Base-by-base conservation (phyloP, 2,329 filamentous ascomycete species). In the Diplodia intermedia region DNA sequence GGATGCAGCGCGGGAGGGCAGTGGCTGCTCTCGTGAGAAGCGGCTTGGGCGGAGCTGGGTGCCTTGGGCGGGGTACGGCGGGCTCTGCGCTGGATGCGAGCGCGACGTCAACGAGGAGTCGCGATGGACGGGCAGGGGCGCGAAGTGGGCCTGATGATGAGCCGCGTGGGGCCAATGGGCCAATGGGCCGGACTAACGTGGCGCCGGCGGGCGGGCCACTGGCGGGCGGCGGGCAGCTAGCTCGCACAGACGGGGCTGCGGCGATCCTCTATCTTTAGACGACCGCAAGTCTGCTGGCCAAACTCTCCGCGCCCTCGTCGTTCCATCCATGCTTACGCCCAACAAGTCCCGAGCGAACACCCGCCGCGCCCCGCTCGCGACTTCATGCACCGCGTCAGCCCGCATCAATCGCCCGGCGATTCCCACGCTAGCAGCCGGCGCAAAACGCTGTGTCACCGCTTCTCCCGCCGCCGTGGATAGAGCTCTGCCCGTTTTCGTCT, bases 1-100 rank as follows among this genome's bases (percentile, higher is more conserved):
- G 29, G 26, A 49, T 33, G 60, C 60, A 38, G 50, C n/a, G 60
- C 57, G 60, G 40, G 40, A 20, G 40, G n/a, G 11, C 8, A 20
- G 60, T 63, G 60, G 60, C 60, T 63, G 60, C 60, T 63, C 60
- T 63, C 60, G 60, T 63, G 60, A 63, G 54, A 55, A 56, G 60
- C 57, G 36, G 56, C 38, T 47, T 23, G 38, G 29, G 57, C 60
- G 60, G 60, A 63, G 60, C 4, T 53, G 60, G 47, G 40, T 31
- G 38, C 56, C 47, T 11, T 38, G 47, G 43, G n/a, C 60, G 15
- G 23, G 60, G 52, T 23, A 47, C 29, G 52, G 26, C 52, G 52
- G 52, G 26, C 52, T 8, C 26, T n/a, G 40, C 8, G 52, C 52
- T 33, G 29, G 53, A 33, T 18, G 29, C 29, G 29, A 29, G 26